A percentile compares a stretch with the other conserved stretches of the same genome.
phyloP scores from a whole-genome alignment of 495 filamentous ascomycete species.

The Baudoinia panamericana region DNA sequence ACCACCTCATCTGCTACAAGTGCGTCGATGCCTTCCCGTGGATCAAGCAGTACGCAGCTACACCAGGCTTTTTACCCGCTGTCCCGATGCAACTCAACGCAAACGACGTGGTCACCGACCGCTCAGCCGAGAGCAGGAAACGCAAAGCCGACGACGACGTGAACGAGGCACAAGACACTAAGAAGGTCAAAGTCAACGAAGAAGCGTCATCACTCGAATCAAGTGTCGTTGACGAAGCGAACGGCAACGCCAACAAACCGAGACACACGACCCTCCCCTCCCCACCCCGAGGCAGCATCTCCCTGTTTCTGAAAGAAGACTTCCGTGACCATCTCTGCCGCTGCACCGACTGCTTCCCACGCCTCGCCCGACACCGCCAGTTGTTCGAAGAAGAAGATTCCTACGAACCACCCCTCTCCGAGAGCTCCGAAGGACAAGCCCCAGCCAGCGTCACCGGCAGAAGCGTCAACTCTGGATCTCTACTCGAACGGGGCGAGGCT shows the following conservation, averaged over 20 bases:
- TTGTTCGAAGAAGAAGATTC: constrained; percentile 87
- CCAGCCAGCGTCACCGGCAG: constrained; percentile 33
- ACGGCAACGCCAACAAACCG: constrained; percentile 24
- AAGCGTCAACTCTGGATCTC: constrained; percentile 47
- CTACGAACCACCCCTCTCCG: constrained; percentile 79
- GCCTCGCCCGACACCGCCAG: constrained; percentile 53
- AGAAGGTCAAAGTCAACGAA: constrained; percentile 25
- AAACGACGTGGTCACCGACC: constrained; percentile 6
- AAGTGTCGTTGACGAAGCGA: not conserved
- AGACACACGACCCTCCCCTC: constrained; percentile 39
- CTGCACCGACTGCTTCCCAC: constrained; percentile 64
- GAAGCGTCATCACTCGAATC: not conserved
- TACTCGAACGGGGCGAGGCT: constrained; percentile 80
- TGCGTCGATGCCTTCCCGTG: constrained; percentile 81
- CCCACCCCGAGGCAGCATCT: constrained; percentile 45
- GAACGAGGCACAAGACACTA: constrained; percentile 19
- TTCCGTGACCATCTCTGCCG: constrained; percentile 72
- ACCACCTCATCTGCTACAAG: constrained; percentile 83
- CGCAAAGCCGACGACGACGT: constrained; percentile 57
- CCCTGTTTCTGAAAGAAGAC: constrained; percentile 61
- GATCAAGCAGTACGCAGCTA: constrained; percentile 83
- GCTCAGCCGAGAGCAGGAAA: constrained; percentile 43
- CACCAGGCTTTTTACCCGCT: constrained; percentile 64
- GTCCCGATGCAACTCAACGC: constrained; percentile 29
- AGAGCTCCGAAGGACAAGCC: constrained; percentile 29